Evolutionary conservation across 2,329 filamentous ascomycete species (phyloP).

Genomic region (Neurospora crassa): DNA sequence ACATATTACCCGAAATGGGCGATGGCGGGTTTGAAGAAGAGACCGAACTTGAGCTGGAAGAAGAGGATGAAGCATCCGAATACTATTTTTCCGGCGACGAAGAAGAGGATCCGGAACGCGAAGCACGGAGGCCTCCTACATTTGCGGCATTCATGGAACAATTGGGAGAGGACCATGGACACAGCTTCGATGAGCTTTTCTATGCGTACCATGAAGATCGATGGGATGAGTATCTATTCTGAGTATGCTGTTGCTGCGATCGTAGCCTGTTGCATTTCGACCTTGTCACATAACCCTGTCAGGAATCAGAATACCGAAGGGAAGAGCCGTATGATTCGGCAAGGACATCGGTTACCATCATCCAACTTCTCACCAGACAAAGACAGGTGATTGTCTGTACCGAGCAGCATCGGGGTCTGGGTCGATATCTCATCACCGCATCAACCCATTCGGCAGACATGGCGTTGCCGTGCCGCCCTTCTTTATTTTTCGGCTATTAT

Average conservation of each 20-base stretch:
- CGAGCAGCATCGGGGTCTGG: neutral
- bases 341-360: neutral
- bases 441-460: neutral
- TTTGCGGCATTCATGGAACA: conserved; percentile 19
- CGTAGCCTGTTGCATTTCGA: neutral
- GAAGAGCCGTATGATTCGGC: neutral
- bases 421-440: neutral
- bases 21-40: conserved; percentile 4
- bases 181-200: conserved; percentile 19
- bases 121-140: conserved; percentile 16
- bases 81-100: conserved; percentile 21
- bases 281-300: neutral
- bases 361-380: neutral
- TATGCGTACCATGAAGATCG: conserved; percentile 21
- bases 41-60: conserved; percentile 14
- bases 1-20: neutral
- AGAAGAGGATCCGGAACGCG: conserved; percentile 18
- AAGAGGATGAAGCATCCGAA: conserved; percentile 21
- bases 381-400: neutral
- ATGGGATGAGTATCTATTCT: conserved; percentile 22
- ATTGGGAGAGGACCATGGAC: conserved; percentile 19
- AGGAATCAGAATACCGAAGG: neutral
- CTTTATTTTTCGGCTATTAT: neutral
- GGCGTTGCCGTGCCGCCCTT: neutral
- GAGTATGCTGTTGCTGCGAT: neutral